phyloP scores from a whole-genome alignment of 352 stramenopile genomes.

The Blastocystis sp. region DNA sequence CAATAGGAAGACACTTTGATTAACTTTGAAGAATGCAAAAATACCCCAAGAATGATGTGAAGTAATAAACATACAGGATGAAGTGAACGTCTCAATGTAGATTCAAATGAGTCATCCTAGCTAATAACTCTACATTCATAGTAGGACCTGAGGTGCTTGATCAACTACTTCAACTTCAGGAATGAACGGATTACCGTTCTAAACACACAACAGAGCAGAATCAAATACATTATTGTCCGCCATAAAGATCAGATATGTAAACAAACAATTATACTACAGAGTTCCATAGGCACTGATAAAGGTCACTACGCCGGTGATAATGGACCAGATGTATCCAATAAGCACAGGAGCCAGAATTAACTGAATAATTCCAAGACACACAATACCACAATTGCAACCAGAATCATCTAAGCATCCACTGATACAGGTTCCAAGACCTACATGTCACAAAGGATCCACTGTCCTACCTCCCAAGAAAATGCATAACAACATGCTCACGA shows the following conservation, averaged over 20 bases:
- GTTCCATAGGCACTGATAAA: neutral
- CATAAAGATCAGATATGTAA: neutral
- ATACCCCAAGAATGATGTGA: neutral
- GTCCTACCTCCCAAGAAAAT: neutral
- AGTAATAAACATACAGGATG: neutral
- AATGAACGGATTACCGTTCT: neutral
- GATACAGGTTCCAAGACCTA: neutral
- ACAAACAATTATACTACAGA: neutral
- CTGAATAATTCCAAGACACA: slow-evolving; percentile 23
- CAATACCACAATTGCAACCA: neutral
- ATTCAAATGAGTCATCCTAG: neutral
- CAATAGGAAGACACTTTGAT: neutral
- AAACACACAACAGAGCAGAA: neutral
- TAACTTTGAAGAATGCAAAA: neutral
- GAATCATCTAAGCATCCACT: neutral
- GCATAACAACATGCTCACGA: neutral
- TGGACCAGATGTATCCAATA: slow-evolving; percentile 12
- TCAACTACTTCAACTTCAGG: neutral
- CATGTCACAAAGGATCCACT: neutral
- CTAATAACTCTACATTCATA: neutral
- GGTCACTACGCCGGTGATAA: neutral
- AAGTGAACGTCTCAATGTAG: neutral
- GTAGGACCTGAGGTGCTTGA: neutral
- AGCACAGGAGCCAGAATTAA: neutral
- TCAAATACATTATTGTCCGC: neutral